Evolutionary conservation across 192 early-diverging fungal genomes (phyloP).

Genomic region (Glomus cerebriforme): DNA sequence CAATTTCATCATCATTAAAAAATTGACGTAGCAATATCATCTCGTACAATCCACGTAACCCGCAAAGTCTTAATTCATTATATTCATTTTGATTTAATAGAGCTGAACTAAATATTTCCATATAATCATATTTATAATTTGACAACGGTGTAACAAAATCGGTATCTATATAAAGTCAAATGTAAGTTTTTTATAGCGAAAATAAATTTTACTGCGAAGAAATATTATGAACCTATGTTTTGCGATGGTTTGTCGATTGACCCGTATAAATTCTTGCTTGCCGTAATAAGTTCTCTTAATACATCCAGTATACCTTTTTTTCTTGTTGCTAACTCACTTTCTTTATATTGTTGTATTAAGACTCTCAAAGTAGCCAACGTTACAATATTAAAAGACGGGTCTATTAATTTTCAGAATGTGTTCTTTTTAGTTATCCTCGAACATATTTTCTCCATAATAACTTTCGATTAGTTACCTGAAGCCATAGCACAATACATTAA

Average conservation of each 20-base stretch:
- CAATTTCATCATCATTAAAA: conserved; percentile 61
- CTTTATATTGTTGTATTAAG: conserved; percentile 59
- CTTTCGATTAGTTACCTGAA: conserved; percentile 46
- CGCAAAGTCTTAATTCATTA: conserved; percentile 67
- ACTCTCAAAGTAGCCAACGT: conserved; percentile 63
- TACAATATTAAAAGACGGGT: conserved; percentile 61
- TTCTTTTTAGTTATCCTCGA: background rate
- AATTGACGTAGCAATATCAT: conserved; percentile 61
- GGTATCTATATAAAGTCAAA: conserved; percentile 38
- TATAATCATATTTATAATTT: conserved; percentile 75
- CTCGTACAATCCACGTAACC: conserved; percentile 70
- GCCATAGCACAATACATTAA: conserved; percentile 64
- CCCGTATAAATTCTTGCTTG: conserved; percentile 62
- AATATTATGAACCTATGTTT: background rate
- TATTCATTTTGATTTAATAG: conserved; percentile 74
- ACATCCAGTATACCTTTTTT: conserved; percentile 70
- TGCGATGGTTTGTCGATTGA: conserved; percentile 42
- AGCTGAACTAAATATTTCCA: conserved; percentile 70
- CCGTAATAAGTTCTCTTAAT: conserved; percentile 73
- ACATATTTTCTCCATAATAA: background rate
- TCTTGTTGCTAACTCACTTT: conserved; percentile 58
- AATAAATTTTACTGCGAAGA: background rate
- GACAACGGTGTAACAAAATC: conserved; percentile 65
- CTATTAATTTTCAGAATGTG: conserved; percentile 38
- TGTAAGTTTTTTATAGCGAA: background rate